These are phyloP conservation scores for Earliella scabrosa DNA, from an alignment of 1,284 basidiomycete genomes.

Conservation along the genomic window DNA sequence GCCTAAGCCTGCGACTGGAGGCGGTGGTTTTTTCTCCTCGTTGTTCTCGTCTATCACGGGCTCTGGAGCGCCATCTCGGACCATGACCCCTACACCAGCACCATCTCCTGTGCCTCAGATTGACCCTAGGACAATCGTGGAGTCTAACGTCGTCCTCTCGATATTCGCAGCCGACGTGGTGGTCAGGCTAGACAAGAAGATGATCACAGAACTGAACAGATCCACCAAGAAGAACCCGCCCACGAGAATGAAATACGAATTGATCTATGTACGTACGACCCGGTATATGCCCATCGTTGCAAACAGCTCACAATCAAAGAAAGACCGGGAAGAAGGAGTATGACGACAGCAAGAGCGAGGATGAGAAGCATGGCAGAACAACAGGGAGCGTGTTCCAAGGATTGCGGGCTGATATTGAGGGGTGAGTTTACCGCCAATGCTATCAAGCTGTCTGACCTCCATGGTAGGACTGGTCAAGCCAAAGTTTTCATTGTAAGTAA, in stretches of 20 bases:
- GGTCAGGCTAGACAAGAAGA: slow-evolving; percentile 75
- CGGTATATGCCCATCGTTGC: neutral
- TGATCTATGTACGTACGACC: slow-evolving; percentile 77
- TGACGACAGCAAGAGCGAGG: slow-evolving; percentile 74
- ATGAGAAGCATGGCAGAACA: slow-evolving; percentile 58
- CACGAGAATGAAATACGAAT: slow-evolving; percentile 72
- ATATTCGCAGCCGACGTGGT: slow-evolving; percentile 85
- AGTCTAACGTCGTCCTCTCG: slow-evolving; percentile 76
- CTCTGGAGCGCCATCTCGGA: slow-evolving; percentile 44
- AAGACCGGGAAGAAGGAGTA: slow-evolving; percentile 90
- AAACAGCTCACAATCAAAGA: neutral
- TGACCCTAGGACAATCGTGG: slow-evolving; percentile 61
- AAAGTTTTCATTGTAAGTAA: slow-evolving; percentile 76
- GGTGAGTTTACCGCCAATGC: too few relatives aligned
- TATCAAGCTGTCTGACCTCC: slow-evolving; percentile 18
- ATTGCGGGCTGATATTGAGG: slow-evolving; percentile 81
- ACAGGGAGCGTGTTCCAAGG: slow-evolving; percentile 87
- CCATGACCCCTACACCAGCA: slow-evolving; percentile 44
- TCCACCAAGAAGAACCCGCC: slow-evolving; percentile 98
- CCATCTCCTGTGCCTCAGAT: slow-evolving; percentile 45
- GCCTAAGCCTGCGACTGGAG: slow-evolving; percentile 35
- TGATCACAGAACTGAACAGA: slow-evolving; percentile 81
- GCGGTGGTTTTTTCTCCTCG: slow-evolving; percentile 76
- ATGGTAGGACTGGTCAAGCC: slow-evolving; percentile 59
- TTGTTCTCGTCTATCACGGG: slow-evolving; percentile 70